A percentile compares a stretch with the other conserved stretches of the same genome.
phyloP scores from a whole-genome alignment of 257 asterid genomes.

The Solanum raphanifolium region DNA sequence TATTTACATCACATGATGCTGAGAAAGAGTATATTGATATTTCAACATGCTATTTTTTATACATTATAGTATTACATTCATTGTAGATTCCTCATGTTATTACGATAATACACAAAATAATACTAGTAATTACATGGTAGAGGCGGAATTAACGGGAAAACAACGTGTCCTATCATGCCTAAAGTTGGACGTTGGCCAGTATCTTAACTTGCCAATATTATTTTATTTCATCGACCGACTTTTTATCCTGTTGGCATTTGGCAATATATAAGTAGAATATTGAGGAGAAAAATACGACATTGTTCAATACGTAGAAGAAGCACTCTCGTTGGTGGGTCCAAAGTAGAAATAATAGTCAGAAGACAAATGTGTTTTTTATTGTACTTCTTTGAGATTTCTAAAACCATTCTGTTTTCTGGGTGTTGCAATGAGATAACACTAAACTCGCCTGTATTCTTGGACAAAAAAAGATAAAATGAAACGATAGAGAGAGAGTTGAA shows the following conservation, averaged over 20 bases:
- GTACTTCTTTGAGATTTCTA: background rate
- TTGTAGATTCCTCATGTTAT: background rate
- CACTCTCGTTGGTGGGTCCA: background rate
- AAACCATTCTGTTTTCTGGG: background rate
- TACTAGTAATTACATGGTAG: background rate
- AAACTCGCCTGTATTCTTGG: background rate
- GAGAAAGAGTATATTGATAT: background rate
- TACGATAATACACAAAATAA: background rate
- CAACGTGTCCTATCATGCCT: constrained; percentile 14
- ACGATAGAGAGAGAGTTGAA: background rate
- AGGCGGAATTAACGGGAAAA: constrained; percentile 14
- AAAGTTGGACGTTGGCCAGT: constrained; percentile 22
- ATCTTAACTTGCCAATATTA: background rate
- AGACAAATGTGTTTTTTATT: background rate
- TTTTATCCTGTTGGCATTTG: background rate
- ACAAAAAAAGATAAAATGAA: background rate
- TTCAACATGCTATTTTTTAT: background rate
- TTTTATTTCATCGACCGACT: constrained; percentile 17
- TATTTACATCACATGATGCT: background rate
- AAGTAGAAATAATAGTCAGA: background rate
- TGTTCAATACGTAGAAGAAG: constrained; percentile 18
- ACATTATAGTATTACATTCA: background rate
- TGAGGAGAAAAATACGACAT: background rate
- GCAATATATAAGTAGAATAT: background rate
- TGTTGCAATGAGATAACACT: constrained; percentile 1